A percentile compares a stretch with the other conserved stretches of the same genome.
phyloP scores from a whole-genome alignment of 306 rosid genomes.

The Sechiopsis laciniata region DNA sequence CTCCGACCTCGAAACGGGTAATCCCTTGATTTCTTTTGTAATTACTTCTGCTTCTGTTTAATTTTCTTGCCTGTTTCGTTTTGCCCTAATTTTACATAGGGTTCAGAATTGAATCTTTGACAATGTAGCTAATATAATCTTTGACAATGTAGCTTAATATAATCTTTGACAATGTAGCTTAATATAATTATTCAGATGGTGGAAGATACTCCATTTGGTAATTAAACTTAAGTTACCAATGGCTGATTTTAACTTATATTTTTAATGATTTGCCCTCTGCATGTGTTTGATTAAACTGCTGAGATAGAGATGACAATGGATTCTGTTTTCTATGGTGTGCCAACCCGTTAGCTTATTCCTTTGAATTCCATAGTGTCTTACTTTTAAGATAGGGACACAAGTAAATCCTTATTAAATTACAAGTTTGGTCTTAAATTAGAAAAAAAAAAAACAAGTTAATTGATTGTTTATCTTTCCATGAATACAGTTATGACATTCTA shows the following conservation, averaged over 20 bases:
- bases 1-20: slow-evolving; percentile 75
- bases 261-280: not conserved
- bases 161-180: too few species aligned
- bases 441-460: too few species aligned
- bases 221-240: slow-evolving; percentile 7
- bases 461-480: not conserved
- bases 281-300: not conserved
- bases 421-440: too few species aligned
- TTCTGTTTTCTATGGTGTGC: not conserved
- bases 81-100: not conserved
- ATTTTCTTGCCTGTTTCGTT: not conserved
- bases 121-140: too few species aligned
- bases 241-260: not conserved
- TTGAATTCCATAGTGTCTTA: not conserved
- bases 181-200: too few species aligned
- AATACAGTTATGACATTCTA: too few species aligned
- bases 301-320: not conserved
- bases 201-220: slow-evolving; percentile 69
- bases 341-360: not conserved
- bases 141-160: too few species aligned
- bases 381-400: not conserved
- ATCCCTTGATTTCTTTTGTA: not conserved
- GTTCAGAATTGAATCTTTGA: not conserved
- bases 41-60: too few species aligned
- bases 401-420: not conserved